Percentiles rank a stretch among this genome's conserved stretches.
Conservation (phyloP, 257 asterid species). For the Jaltomata sinuosa region DNA sequence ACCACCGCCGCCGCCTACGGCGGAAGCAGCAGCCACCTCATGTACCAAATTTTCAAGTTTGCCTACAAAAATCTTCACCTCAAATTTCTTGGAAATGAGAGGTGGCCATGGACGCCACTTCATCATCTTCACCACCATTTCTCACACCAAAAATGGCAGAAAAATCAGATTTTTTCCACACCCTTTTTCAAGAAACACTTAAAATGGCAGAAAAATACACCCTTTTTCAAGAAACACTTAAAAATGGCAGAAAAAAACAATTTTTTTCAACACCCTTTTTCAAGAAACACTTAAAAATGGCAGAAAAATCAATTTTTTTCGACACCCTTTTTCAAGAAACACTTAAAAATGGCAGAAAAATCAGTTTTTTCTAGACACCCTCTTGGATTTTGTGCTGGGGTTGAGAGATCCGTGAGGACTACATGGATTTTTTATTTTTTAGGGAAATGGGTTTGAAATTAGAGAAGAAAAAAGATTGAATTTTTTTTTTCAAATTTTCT, state of each 20-base stretch:
- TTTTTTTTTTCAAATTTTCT: background rate
- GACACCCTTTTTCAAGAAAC: background rate
- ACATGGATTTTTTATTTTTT: constrained; percentile 5
- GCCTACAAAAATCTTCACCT: constrained; percentile 46
- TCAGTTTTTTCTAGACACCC: too few species aligned
- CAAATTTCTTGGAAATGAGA: constrained; percentile 47
- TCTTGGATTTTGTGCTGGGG: background rate
- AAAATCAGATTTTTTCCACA: background rate
- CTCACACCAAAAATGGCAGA: background rate
- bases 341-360: too few species aligned
- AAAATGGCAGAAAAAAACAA: background rate
- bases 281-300: background rate
- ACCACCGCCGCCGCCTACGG: constrained; percentile 32
- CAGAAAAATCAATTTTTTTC: background rate
- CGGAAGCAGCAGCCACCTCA: constrained; percentile 7
- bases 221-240: background rate
- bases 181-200: background rate
- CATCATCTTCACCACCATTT: constrained; percentile 91
- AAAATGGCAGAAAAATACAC: background rate
- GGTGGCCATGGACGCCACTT: constrained; percentile 99
- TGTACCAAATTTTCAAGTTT: constrained; percentile 39
- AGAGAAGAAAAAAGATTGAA: background rate
- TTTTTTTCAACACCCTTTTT: background rate
- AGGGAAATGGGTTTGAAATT: constrained; percentile 5
- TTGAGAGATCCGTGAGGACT: constrained; percentile 22